Evolutionary conservation across 441 rosid species (phyloP).

Genomic region (Dalechampia spathulata): DNA sequence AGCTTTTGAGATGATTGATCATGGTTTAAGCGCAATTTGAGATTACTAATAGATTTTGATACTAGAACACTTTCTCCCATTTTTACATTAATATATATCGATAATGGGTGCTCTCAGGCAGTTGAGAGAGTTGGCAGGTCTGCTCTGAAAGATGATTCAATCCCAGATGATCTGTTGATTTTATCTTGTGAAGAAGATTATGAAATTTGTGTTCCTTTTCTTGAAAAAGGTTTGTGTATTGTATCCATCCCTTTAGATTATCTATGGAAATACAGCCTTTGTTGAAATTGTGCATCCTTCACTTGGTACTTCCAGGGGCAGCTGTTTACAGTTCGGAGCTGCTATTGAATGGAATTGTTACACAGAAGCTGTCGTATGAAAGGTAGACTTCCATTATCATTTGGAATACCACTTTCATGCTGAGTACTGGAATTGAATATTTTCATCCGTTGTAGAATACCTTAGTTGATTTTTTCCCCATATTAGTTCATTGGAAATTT

Average conservation of each 20-base stretch:
- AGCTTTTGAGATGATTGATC: neutral
- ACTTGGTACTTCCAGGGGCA: conserved; percentile 40
- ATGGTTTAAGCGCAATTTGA: neutral
- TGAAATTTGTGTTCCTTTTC: conserved; percentile 43
- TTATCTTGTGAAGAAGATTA: conserved; percentile 79
- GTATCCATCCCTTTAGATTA: neutral
- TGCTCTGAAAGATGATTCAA: conserved; percentile 38
- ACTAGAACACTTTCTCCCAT: neutral
- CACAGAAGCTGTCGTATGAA: conserved; percentile 70
- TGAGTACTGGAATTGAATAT: neutral
- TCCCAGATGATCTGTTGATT: conserved; percentile 50
- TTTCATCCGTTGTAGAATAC: no score
- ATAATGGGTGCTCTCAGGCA: conserved; percentile 38
- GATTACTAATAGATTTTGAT: neutral
- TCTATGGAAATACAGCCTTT: neutral
- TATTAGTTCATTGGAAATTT: no score
- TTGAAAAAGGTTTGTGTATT: conserved; percentile 49
- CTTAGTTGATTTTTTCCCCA: no score
- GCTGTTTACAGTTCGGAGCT: conserved; percentile 76
- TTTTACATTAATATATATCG: conserved; percentile 3
- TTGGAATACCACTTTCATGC: neutral
- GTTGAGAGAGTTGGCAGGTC: conserved; percentile 55
- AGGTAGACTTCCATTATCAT: conserved; percentile 34
- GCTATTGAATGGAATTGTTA: conserved; percentile 72
- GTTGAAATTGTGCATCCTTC: neutral